A percentile compares a stretch with the other conserved stretches of the same genome.
Evolutionary conservation across 805 yeast species (phyloP).

Genomic region (Candida khao-thaluensis): DNA sequence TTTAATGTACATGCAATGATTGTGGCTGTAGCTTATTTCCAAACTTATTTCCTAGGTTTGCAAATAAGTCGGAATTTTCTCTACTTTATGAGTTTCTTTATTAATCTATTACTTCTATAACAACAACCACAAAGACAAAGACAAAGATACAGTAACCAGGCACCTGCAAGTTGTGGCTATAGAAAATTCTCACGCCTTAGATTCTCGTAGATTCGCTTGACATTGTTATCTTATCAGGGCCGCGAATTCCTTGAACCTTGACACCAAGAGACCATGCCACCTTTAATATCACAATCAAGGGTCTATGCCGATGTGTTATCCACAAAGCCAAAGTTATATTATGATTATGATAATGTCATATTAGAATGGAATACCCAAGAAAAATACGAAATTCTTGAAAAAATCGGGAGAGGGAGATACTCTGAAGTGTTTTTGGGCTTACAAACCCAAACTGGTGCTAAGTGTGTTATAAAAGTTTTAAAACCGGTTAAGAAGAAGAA

Average conservation of each 20-base stretch:
- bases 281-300: slow-evolving; percentile 24
- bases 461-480: slow-evolving; percentile 81
- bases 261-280: slow-evolving; percentile 9
- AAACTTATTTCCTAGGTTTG: too few relatives aligned
- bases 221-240: slow-evolving; percentile 6
- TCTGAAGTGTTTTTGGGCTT: slow-evolving; percentile 92
- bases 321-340: slow-evolving; percentile 66
- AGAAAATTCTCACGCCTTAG: too few relatives aligned
- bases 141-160: too few relatives aligned
- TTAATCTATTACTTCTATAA: too few relatives aligned
- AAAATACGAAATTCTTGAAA: slow-evolving; percentile 72
- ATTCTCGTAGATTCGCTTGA: background rate
- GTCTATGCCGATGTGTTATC: slow-evolving; percentile 78
- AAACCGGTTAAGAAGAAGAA: slow-evolving; percentile 93
- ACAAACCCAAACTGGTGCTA: slow-evolving; percentile 57
- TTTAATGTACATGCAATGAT: background rate
- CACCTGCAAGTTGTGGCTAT: too few relatives aligned
- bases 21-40: too few relatives aligned
- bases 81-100: too few relatives aligned
- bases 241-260: slow-evolving; percentile 1
- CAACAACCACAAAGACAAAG: too few relatives aligned
- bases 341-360: slow-evolving; percentile 75
- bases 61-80: too few relatives aligned
- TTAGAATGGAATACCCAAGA: slow-evolving; percentile 43
- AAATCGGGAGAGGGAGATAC: slow-evolving; percentile 91